Evolutionary conservation across 1,284 basidiomycete species (phyloP), one percentile per base, ranked within the genome.

Genomic region (Moniliophthora roreri): DNA sequence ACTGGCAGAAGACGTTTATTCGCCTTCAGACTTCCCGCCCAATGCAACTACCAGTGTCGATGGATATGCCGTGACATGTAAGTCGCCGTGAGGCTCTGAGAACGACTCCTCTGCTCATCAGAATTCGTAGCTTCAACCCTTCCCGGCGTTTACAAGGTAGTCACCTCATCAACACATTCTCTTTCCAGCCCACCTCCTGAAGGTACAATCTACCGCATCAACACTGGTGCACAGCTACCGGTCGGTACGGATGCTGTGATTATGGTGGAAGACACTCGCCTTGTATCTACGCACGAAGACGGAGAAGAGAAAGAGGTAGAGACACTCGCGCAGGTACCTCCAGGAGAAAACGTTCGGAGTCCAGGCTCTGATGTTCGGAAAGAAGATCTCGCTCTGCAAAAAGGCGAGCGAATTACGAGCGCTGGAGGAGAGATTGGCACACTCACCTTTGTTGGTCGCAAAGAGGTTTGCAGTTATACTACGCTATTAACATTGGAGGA

Each of bases 181-280:
- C 63, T 73, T 34, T 48, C 66, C 34, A 61, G 65, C 9, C 61
- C 71, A 1, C 65, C 90, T 1, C 82, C 84, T 0, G 56, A 63
- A 3, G 81, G 78, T 5, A 70, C 69, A 8, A 77, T 92, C 51
- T 91, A 85, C 65, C 83, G 91, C 41, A 81, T 94, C 66, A 92
- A 90, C 68, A 90, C 88, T 0, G 89, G 91, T 5, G 86, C 82
- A 1, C 83, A 89, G 0, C 71, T 95, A 1, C 93, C 93, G 0
- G 64, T 68, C 0, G 91, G 89, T 1, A 73, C 87, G 6, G 87
- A 95, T 63, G 72, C 90, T 0, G 85, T 94, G 0, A 85, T 95
- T 65, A 95, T 95, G 91, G 93, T 95, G 15, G 93, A 95, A 69
- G 93, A 95, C 63, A 95, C 93, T 0, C 80, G 82, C 51, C 75